Conservation (phyloP, 2,329 filamentous ascomycete genomes). For the Annulohypoxylon truncatum region DNA sequence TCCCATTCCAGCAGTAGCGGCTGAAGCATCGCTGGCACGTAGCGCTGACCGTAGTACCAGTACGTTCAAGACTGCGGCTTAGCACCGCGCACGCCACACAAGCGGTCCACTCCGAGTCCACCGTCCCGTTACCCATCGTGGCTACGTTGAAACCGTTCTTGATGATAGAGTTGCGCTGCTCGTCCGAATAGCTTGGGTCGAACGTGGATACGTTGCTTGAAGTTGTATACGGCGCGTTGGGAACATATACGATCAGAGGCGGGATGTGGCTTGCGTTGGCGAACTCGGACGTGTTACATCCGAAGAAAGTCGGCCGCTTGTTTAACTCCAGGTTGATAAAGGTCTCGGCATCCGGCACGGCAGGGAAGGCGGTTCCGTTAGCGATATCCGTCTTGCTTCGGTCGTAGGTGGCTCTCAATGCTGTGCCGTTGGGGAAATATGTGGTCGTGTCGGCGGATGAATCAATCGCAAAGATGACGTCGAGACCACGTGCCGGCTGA, state of each 20-base stretch:
- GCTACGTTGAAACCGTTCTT: conserved; percentile 86
- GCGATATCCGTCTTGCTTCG: conserved; percentile 66
- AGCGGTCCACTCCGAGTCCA: conserved; percentile 78
- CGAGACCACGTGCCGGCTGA: conserved; percentile 76
- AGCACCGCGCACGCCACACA: conserved; percentile 93
- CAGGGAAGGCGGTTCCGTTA: conserved; percentile 78
- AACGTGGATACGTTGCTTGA: conserved; percentile 85
- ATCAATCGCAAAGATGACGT: conserved; percentile 85
- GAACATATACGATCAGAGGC: conserved; percentile 87
- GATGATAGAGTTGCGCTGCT: conserved; percentile 82
- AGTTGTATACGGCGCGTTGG: conserved; percentile 83
- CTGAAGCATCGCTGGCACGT: conserved; percentile 82
- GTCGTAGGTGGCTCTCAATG: conserved; percentile 78
- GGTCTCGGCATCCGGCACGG: conserved; percentile 78
- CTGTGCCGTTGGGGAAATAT: conserved; percentile 81
- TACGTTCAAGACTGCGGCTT: conserved; percentile 78
- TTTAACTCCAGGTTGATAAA: conserved; percentile 83
- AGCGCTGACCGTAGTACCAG: conserved; percentile 73
- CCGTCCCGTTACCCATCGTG: conserved; percentile 83
- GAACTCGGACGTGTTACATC: conserved; percentile 75
- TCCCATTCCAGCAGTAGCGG: conserved; percentile 95
- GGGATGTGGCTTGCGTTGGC: conserved; percentile 50
- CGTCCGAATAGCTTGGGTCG: conserved; percentile 70
- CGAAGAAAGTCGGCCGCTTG: conserved; percentile 81
- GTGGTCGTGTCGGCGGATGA: conserved; percentile 77